A percentile compares a stretch with the other conserved stretches of the same genome.
These are phyloP conservation scores for Inonotus hispidus DNA, from an alignment of 1,284 basidiomycete genomes.

Conservation along the genomic window DNA sequence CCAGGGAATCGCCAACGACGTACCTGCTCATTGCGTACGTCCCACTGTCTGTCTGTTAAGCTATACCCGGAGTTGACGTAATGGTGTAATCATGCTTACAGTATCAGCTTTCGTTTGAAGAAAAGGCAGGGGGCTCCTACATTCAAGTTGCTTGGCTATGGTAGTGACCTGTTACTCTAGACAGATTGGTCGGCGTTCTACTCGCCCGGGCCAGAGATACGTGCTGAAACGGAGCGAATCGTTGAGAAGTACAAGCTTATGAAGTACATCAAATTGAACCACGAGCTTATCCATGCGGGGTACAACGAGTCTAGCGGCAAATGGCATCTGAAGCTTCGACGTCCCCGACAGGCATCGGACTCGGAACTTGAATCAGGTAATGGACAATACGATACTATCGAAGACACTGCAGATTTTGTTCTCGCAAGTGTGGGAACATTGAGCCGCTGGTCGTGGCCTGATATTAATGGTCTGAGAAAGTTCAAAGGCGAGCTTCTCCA, in stretches of 20 bases:
- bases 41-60: not conserved
- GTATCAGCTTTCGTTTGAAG: constrained; percentile 58
- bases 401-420: constrained; percentile 47
- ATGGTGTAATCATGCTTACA: constrained; percentile 22
- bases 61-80: not conserved
- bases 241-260: constrained; percentile 53
- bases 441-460: constrained; percentile 54
- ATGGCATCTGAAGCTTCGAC: constrained; percentile 48
- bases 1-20: constrained; percentile 50
- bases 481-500: constrained; percentile 51
- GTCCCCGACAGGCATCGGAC: constrained; percentile 22
- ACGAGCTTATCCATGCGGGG: constrained; percentile 44
- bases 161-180: constrained; percentile 25
- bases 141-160: not conserved
- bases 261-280: constrained; percentile 46
- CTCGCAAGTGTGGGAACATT: constrained; percentile 40
- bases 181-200: constrained; percentile 57
- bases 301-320: constrained; percentile 46
- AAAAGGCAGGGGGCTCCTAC: constrained; percentile 33
- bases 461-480: constrained; percentile 45
- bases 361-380: not conserved
- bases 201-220: constrained; percentile 52
- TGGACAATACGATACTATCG: constrained; percentile 35
- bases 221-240: constrained; percentile 43
- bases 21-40: constrained; percentile 47